Conservation (phyloP, 1,284 basidiomycete species). For the Ustilago trichophora region DNA sequence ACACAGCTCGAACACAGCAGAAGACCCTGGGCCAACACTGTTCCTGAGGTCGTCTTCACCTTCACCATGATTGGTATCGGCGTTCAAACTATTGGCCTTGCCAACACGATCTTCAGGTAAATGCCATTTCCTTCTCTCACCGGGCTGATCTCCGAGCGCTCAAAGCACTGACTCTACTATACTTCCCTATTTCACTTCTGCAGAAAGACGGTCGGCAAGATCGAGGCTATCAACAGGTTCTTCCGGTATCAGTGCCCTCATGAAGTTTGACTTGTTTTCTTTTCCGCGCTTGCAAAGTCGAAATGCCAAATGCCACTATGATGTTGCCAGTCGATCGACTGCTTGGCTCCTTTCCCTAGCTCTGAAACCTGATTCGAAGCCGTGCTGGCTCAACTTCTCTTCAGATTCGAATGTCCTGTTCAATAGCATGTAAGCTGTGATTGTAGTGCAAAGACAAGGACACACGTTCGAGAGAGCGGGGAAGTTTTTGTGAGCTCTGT, state of each 20-base stretch:
- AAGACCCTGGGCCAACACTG: constrained; percentile 14
- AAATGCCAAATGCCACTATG: too few species aligned
- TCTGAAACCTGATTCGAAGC: too few species aligned
- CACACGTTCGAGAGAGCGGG: too few species aligned
- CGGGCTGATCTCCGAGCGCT: background rate
- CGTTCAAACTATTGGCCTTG: constrained; percentile 13
- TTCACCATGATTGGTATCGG: constrained; percentile 17
- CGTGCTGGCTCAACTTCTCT: too few species aligned
- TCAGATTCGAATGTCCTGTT: too few species aligned
- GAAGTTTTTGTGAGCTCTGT: too few species aligned
- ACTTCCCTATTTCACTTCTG: background rate
- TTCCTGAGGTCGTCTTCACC: constrained; percentile 12
- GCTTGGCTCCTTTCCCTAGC: too few species aligned
- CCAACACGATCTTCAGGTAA: constrained; percentile 15
- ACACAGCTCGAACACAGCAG: background rate
- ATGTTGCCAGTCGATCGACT: too few species aligned
- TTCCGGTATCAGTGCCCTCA: constrained; percentile 18
- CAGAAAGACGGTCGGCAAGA: constrained; percentile 9
- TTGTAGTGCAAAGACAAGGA: too few species aligned
- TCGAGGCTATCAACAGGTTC: constrained; percentile 1
- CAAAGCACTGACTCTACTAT: too few species aligned
- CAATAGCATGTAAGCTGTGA: too few species aligned
- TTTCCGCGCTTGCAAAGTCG: too few species aligned
- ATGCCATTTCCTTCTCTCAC: background rate
- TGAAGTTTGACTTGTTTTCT: background rate